A percentile compares a stretch with the other conserved stretches of the same genome.
Conservation (phyloP, 1,284 basidiomycete species). For the Cutaneotrichosporon sp. region DNA sequence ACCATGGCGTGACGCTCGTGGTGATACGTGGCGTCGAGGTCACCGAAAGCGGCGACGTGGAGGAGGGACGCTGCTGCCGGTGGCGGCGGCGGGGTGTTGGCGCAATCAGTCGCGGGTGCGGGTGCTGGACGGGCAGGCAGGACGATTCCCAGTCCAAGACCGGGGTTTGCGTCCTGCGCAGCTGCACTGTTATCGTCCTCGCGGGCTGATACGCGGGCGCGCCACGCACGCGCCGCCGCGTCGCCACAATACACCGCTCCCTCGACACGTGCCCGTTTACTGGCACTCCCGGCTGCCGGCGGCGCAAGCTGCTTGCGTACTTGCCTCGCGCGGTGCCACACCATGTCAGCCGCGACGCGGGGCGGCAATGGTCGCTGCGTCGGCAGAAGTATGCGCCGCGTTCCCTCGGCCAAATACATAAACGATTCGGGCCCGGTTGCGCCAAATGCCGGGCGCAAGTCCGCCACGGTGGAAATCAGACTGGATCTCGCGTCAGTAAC, state of each 20-base stretch:
- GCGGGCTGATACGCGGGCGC: slow-evolving; percentile 61
- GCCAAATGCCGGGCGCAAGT: too few relatives aligned
- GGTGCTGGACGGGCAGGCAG: slow-evolving; percentile 6
- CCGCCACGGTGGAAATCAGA: neutral
- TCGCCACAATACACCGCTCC: slow-evolving; percentile 59
- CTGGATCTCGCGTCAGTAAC: too few relatives aligned
- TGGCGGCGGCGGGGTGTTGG: neutral
- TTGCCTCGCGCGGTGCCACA: slow-evolving; percentile 67
- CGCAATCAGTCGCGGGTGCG: neutral
- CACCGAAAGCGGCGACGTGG: slow-evolving; percentile 69
- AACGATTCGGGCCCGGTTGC: neutral
- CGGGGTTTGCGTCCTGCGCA: slow-evolving; percentile 1
- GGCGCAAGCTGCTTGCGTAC: slow-evolving; percentile 64
- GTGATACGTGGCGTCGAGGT: slow-evolving; percentile 69
- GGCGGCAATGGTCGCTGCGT: neutral
- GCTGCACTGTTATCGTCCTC: slow-evolving; percentile 57
- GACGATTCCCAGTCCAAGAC: slow-evolving; percentile 9
- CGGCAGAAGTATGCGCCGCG: neutral
- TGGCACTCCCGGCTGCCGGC: slow-evolving; percentile 33
- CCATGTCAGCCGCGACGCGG: slow-evolving; percentile 38
- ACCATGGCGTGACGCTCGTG: slow-evolving; percentile 55
- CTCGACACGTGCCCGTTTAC: slow-evolving; percentile 56
- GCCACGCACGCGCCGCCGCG: slow-evolving; percentile 58
- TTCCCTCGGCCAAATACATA: neutral
- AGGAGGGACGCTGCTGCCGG: slow-evolving; percentile 54